phyloP scores from a whole-genome alignment of 192 early-diverging fungal species.

The Dissophora ornata region DNA sequence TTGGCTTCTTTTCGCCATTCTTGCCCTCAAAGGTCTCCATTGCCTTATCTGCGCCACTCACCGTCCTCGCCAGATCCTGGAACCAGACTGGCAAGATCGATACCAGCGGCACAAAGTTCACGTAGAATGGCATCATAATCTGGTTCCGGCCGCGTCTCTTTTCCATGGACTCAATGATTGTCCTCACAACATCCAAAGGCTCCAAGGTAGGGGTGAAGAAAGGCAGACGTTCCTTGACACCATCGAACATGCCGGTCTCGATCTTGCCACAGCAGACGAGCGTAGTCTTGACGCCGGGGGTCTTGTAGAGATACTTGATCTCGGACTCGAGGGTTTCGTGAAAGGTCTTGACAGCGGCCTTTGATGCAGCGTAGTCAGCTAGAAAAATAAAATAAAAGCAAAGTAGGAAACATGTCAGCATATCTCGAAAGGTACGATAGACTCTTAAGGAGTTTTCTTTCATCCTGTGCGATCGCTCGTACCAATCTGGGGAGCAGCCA shows the following conservation, averaged over 20 bases:
- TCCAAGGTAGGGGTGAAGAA: constrained; percentile 74
- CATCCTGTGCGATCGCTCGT: no score
- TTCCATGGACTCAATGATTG: constrained; percentile 68
- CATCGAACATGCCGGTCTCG: constrained; percentile 79
- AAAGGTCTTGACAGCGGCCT: constrained; percentile 78
- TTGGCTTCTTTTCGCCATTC: not conserved
- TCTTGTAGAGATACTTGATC: constrained; percentile 67
- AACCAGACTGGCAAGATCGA: constrained; percentile 51
- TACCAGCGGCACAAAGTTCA: constrained; percentile 51
- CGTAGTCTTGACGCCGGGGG: constrained; percentile 73
- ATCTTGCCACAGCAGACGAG: constrained; percentile 79
- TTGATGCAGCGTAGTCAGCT: constrained; percentile 83
- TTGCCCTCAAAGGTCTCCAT: constrained; percentile 47
- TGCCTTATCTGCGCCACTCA: constrained; percentile 44
- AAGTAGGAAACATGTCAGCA: no score
- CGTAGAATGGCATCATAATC: constrained; percentile 58
- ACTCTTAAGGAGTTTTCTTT: no score
- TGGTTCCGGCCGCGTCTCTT: constrained; percentile 58
- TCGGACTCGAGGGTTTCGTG: constrained; percentile 84
- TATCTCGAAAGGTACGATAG: no score
- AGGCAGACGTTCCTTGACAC: constrained; percentile 63
- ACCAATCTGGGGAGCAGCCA: constrained; percentile 39
- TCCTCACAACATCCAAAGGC: constrained; percentile 67
- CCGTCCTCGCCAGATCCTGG: constrained; percentile 34
- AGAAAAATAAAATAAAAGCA: constrained; percentile 4